Evolutionary conservation across 805 yeast genomes (phyloP), one percentile per base, ranked within the genome.

Genomic region (Teunomyces lycoperdinae): DNA sequence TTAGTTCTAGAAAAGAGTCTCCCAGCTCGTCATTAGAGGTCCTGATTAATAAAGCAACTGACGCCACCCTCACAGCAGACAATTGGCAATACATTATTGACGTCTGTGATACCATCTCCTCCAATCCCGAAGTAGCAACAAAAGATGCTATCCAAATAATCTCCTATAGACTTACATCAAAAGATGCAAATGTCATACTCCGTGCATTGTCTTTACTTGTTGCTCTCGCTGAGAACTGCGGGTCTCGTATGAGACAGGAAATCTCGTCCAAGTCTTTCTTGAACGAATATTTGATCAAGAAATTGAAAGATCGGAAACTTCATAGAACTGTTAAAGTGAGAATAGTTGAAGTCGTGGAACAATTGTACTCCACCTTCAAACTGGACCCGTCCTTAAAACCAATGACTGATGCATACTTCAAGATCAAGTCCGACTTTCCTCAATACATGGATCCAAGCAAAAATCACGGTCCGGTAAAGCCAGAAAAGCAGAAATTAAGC

Each of bases 351-450:
- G 83, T 85, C 29, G 76, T 90, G 39, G 77, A 75, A 44, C 89
- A 88, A 58, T 72, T 94, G 52, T 66, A 84, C 16, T 67, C 76
- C 33, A 78, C 85, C 3, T 89, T 90, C 64, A 72, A 77, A 47
- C 63, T 66, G 24, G 98, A 94, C 63, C 92, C 94, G 0, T 84
- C 92, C 3, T 74, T 92, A 56, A 76, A 76, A 49, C 83, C 86
- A 1, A 80, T 91, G 78, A 70, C 74, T 13, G 86, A 81, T 52
- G 81, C 89, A 0, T 79, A 79, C 56, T 66, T 69, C 14, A 76
- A 73, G 28, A 73, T 88, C 26, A 67, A 68, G 49, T 53, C 44
- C 55, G 76, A 50, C 20, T 70, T 63, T 52, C 72, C 58, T 1
- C 74, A 70, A 45, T 71, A 64, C 51, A 48, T 67, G 29, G 50